Conservation (phyloP, 2,329 filamentous ascomycete species). For the Aureobasidium sp. region DNA sequence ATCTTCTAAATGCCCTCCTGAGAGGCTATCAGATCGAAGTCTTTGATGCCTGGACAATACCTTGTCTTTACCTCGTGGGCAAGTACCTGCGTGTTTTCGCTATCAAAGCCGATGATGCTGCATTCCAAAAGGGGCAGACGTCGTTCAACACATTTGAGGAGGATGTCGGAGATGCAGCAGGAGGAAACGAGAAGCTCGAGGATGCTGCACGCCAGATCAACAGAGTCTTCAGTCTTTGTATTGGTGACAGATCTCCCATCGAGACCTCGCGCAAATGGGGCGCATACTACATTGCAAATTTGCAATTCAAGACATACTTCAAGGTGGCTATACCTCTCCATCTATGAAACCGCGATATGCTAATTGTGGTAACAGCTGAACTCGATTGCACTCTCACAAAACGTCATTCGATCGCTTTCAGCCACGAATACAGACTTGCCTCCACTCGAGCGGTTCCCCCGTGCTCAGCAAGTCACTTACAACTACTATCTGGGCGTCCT, state of each 20-base stretch:
- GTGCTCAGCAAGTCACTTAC: conserved; percentile 87
- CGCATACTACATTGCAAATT: conserved; percentile 87
- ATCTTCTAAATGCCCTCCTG: conserved; percentile 67
- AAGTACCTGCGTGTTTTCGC: conserved; percentile 84
- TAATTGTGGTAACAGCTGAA: conserved; percentile 51
- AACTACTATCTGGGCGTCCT: conserved; percentile 94
- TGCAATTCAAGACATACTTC: conserved; percentile 98
- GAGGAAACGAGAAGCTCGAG: conserved; percentile 78
- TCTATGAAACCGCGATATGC: not conserved
- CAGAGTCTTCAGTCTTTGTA: conserved; percentile 81
- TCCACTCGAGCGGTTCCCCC: conserved; percentile 69
- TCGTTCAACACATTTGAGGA: conserved; percentile 56
- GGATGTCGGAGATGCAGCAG: conserved; percentile 68
- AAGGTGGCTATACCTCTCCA: conserved; percentile 43
- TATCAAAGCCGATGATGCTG: conserved; percentile 74
- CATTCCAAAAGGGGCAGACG: conserved; percentile 41
- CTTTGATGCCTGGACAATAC: conserved; percentile 87
- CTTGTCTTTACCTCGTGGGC: conserved; percentile 78
- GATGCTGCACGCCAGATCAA: conserved; percentile 89
- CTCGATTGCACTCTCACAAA: conserved; percentile 80
- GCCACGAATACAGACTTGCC: conserved; percentile 70
- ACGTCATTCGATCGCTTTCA: conserved; percentile 78
- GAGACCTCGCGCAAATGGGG: conserved; percentile 96
- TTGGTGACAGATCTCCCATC: conserved; percentile 66
- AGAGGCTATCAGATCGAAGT: conserved; percentile 70